Conservation (phyloP, 2,329 filamentous ascomycete species). For the Sclerotinia sclerotiorum region DNA sequence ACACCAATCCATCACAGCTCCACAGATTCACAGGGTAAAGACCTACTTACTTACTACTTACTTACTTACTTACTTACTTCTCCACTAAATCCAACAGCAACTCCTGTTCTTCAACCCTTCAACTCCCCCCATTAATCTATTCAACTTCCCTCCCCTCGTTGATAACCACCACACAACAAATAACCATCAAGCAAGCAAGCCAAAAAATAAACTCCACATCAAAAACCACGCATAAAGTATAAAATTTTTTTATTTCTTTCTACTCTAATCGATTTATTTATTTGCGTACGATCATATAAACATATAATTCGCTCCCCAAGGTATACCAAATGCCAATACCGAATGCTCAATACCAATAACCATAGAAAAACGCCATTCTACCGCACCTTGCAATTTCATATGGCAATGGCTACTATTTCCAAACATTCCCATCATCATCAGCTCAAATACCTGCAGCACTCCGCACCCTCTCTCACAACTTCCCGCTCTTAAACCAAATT, state of each 20-base stretch:
- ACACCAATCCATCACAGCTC: too few relatives aligned
- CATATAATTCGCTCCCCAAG: background rate
- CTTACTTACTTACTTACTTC: too few relatives aligned
- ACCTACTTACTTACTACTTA: too few relatives aligned
- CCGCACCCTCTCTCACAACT: background rate
- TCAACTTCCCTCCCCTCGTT: too few relatives aligned
- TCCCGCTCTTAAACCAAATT: background rate
- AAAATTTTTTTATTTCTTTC: background rate
- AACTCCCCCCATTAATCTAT: too few relatives aligned
- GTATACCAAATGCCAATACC: slow-evolving; percentile 2
- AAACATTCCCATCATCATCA: background rate
- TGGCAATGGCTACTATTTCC: background rate
- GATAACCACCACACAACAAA: background rate
- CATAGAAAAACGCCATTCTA: slow-evolving; percentile 3
- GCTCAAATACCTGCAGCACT: background rate
- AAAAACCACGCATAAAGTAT: background rate
- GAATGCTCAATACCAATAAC: background rate
- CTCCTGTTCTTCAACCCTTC: too few relatives aligned
- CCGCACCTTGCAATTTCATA: background rate
- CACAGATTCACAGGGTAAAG: too few relatives aligned
- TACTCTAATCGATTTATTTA: background rate
- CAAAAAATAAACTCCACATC: background rate
- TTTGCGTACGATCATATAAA: background rate
- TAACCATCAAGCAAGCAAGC: too few relatives aligned
- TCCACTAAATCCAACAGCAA: too few relatives aligned